These are phyloP conservation scores for Heterobasidion occidentale DNA, from an alignment of 1,284 basidiomycete genomes.

Conservation along the genomic window DNA sequence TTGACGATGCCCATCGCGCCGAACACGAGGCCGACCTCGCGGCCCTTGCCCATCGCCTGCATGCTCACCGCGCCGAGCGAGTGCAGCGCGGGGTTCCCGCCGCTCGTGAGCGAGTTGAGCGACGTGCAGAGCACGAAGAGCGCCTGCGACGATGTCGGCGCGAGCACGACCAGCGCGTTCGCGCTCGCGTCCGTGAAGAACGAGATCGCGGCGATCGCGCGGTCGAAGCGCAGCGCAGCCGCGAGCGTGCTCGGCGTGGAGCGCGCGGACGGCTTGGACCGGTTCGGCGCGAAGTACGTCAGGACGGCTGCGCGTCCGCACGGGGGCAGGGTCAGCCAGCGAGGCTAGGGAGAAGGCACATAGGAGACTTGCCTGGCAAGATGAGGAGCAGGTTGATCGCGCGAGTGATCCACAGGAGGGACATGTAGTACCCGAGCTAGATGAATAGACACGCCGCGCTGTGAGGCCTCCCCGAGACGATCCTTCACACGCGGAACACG, in stretches of 20 bases:
- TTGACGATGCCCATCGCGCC: constrained; percentile 42
- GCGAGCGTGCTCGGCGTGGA: constrained; percentile 16
- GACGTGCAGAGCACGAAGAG: constrained; percentile 31
- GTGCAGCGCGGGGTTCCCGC: constrained; percentile 41
- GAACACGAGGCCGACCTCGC: constrained; percentile 40
- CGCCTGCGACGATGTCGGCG: constrained; percentile 29
- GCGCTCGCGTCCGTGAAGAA: constrained; percentile 29
- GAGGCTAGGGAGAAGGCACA: not conserved
- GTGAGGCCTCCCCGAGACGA: too few species aligned
- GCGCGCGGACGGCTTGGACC: not conserved
- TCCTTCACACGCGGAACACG: not conserved
- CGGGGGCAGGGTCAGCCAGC: not conserved
- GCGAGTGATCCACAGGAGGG: constrained; percentile 37
- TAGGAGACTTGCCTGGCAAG: constrained; percentile 32
- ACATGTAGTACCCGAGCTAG: constrained; percentile 45
- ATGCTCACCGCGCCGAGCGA: constrained; percentile 40
- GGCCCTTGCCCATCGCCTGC: constrained; percentile 34
- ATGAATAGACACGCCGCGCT: not conserved
- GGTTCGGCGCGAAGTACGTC: constrained; percentile 9
- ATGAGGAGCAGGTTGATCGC: constrained; percentile 40
- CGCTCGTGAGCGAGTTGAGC: constrained; percentile 29
- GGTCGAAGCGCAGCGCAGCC: constrained; percentile 36
- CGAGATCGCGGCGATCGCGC: constrained; percentile 32
- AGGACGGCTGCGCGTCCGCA: constrained; percentile 8
- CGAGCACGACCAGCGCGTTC: constrained; percentile 11